These are phyloP conservation scores for Physaria fendleri DNA, from an alignment of 345 rosid genomes.

Conservation along the genomic window DNA sequence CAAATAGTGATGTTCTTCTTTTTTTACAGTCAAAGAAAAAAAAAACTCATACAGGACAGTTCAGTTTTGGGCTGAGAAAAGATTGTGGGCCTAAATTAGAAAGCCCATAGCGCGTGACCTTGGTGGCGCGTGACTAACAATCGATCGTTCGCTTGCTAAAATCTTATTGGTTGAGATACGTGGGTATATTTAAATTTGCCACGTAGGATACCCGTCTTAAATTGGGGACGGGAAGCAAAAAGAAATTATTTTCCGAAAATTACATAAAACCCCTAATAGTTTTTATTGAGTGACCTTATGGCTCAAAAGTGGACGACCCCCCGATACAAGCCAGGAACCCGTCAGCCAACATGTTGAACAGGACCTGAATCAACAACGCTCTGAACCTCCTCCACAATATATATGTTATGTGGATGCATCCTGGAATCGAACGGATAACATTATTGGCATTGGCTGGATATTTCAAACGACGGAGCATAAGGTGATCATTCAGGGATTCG, in stretches of 20 bases:
- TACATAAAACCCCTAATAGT: not conserved
- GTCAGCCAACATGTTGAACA: no score
- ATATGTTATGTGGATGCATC: no score
- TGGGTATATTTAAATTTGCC: constrained; percentile 40
- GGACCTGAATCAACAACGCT: no score
- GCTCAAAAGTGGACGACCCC: no score
- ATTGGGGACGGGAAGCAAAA: constrained; percentile 34
- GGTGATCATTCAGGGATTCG: no score
- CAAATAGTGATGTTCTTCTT: not conserved
- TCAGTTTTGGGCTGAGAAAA: not conserved
- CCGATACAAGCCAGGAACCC: no score
- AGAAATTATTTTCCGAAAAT: constrained; percentile 5
- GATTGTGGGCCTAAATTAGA: not conserved
- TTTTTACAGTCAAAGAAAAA: constrained; percentile 1
- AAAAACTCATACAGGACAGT: not conserved
- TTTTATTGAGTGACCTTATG: no score
- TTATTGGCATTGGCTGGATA: no score
- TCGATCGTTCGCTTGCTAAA: constrained; percentile 16
- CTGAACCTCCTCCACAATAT: no score
- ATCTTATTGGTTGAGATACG: constrained; percentile 62
- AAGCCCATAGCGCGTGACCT: constrained; percentile 8
- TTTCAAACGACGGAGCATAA: no score
- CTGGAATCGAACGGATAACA: no score
- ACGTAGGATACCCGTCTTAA: constrained; percentile 40
- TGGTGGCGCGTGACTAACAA: constrained; percentile 6